Base-by-base conservation (phyloP, 1,139 yeast species). In the Pichia sp. region DNA sequence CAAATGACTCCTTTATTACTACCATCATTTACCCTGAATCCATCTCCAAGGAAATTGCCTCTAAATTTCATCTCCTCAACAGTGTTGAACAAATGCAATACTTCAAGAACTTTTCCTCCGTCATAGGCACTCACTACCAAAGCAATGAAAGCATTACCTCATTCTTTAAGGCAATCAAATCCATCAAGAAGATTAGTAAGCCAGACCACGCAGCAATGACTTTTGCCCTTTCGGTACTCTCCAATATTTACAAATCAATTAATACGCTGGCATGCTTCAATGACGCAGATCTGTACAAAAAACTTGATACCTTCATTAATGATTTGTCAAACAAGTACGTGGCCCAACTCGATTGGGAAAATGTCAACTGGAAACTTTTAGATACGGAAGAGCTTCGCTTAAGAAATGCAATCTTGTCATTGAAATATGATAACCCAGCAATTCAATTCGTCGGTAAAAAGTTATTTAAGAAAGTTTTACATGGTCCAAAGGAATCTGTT, bases 401-500 rank as follows among this genome's bases (percentile, higher is more conserved):
- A 11, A 71, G 82, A 59, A 72, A 73, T 56, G 61, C 74, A 2
- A 64, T 81, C 26, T 66, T 80, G 34, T 72, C 72, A 42, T 67
- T 78, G 38, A 75, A 70, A 19, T 51, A 57, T 23, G 64, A 67
- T 10, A 62, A 66, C 10, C 64, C 66, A 8, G 71, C 70, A 7
- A 66, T 73, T 30, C 70, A 70, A 43, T 62, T 61, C 3, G 59
- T 80, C 4, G 72, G 75, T 38, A 70, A 70, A 32, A 70, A 67
- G 47, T 62, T 78, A 48, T 79, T 75, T 68, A 79, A 79, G 58
- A 73, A 73, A 47, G 58, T 81, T 32, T 66, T 73, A 45, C 79
- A 83, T 29, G 85, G 85, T 3, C 79, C 81, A 32, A 68, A 73
- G 42, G 65, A 73, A 34, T 67, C 76, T 0, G 72, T 82, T 8